Evolutionary conservation across 495 filamentous ascomycete genomes (phyloP), one percentile per base, ranked within the genome.

Genomic region (Bacidia rubella): DNA sequence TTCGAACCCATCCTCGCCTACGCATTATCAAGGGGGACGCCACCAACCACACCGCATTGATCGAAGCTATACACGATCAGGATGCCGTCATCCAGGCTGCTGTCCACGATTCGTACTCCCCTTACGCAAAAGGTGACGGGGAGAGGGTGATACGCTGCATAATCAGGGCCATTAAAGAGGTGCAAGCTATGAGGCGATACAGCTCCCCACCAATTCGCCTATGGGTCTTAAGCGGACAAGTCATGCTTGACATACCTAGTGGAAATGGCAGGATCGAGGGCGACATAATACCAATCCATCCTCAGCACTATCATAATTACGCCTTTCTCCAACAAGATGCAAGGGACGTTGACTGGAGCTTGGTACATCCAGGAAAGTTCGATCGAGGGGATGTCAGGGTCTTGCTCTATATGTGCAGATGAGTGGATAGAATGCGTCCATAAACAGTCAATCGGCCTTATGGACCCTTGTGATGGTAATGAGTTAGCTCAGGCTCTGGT

Each of bases 231-330:
- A 51, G 46, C 10, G 56, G 56, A 21, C 56, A 58, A 39, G 56
- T 58, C 11, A 5, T 58, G 40, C 19, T 58, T 29, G 56, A 54
- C 40, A 54, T 58, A 41, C 56, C 56, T 21, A 51, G 52, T 15
- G 47, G 53, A 11, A 47, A 23, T 42, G 27, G 24, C 4, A 52
- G 35, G 49, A 53, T 53, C 22, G 52, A 58, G 26, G 47, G 52
- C 35, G 56, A 58, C n/a, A 47, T 58, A 4, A 54, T 54, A 46
- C 56, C 56, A 3, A 54, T 58, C n/a, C 56, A 58, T 35, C 56
- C 56, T 9, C 38, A 58, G 40, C 56, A 58, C 46, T 58, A 58
- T 29, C 27, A 47, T 22, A 49, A 58, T 15, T 58, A 52, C 17
- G 52, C 42, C 7, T 58, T 58, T 20, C 44, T 58, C 11, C 52